A percentile compares a stretch with the other conserved stretches of the same genome.
Evolutionary conservation across 1,284 basidiomycete genomes (phyloP).

Genomic region (Ceraceosorus bombacis): DNA sequence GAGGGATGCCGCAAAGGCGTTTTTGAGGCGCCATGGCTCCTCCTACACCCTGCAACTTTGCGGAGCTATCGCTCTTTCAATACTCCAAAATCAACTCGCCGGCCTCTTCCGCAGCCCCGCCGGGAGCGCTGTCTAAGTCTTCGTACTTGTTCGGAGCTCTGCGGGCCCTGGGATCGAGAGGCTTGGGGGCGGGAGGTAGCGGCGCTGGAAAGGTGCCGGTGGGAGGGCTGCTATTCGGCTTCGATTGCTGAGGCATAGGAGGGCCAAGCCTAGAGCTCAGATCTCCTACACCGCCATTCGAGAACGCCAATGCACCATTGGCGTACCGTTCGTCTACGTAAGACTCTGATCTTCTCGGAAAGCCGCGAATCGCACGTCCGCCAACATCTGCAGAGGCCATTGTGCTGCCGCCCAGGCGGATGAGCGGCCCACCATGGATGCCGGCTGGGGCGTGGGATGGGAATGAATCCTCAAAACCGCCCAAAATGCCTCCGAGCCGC

Average conservation of each 20-base stretch:
- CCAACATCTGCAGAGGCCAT: background rate
- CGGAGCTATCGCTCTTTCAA: background rate
- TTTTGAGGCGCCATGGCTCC: no score
- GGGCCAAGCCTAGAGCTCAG: background rate
- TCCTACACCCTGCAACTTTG: no score
- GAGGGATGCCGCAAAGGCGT: no score
- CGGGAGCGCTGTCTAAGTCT: conserved; percentile 32
- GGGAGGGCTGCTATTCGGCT: background rate
- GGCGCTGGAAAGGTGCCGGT: conserved; percentile 8
- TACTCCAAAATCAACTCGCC: conserved; percentile 17
- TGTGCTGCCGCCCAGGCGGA: conserved; percentile 3
- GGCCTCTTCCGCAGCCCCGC: conserved; percentile 11
- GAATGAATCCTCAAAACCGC: background rate
- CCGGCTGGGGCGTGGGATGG: background rate
- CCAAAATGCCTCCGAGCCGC: background rate
- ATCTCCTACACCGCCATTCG: background rate
- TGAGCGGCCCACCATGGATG: conserved; percentile 4
- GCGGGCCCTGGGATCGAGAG: conserved; percentile 28
- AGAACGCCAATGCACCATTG: background rate
- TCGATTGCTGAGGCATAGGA: background rate
- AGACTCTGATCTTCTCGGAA: background rate
- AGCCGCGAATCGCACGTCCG: no score
- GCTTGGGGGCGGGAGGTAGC: conserved; percentile 26
- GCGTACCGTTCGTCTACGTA: background rate
- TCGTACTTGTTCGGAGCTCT: conserved; percentile 22